A percentile compares a stretch with the other conserved stretches of the same genome.
These are phyloP conservation scores for Fusarium goolgardi DNA, from an alignment of 2,329 filamentous ascomycete species.

Conservation along the genomic window DNA sequence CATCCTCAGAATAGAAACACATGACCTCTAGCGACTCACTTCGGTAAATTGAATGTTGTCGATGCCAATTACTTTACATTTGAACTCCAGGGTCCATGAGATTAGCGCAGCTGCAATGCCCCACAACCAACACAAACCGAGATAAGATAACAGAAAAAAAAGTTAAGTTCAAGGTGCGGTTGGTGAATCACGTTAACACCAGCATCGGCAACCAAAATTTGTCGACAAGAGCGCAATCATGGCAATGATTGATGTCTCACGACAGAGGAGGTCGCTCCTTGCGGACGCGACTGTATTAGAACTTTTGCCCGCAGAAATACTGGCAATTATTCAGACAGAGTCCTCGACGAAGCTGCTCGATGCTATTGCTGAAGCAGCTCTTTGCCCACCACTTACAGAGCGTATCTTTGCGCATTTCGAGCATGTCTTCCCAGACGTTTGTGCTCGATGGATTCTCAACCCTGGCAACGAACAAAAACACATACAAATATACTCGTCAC, in stretches of 20 bases:
- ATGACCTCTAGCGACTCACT: not conserved
- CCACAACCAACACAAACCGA: slow-evolving; percentile 54
- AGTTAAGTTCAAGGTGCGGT: slow-evolving; percentile 50
- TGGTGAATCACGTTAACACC: slow-evolving; percentile 44
- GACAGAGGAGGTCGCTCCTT: slow-evolving; percentile 67
- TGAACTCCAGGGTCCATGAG: slow-evolving; percentile 16
- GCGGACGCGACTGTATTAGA: slow-evolving; percentile 64
- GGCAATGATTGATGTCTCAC: slow-evolving; percentile 66
- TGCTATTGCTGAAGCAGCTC: slow-evolving; percentile 74
- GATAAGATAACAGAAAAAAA: slow-evolving; percentile 50
- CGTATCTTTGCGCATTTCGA: slow-evolving; percentile 80
- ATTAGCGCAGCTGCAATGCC: slow-evolving; percentile 12
- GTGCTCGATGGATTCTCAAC: slow-evolving; percentile 78
- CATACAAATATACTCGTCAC: slow-evolving; percentile 70
- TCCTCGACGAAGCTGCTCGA: slow-evolving; percentile 76
- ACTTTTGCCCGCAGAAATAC: slow-evolving; percentile 76
- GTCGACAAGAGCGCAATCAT: slow-evolving; percentile 58
- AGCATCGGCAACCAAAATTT: slow-evolving; percentile 45
- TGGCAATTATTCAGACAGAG: slow-evolving; percentile 72
- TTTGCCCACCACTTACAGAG: slow-evolving; percentile 77
- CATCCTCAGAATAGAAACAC: not conserved
- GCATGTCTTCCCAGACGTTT: slow-evolving; percentile 81
- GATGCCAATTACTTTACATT: slow-evolving; percentile 9
- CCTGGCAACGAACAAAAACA: slow-evolving; percentile 54
- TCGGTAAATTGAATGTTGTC: slow-evolving; percentile 1